phyloP scores from a whole-genome alignment of 345 rosid species.

The Cochlearia excelsa region DNA sequence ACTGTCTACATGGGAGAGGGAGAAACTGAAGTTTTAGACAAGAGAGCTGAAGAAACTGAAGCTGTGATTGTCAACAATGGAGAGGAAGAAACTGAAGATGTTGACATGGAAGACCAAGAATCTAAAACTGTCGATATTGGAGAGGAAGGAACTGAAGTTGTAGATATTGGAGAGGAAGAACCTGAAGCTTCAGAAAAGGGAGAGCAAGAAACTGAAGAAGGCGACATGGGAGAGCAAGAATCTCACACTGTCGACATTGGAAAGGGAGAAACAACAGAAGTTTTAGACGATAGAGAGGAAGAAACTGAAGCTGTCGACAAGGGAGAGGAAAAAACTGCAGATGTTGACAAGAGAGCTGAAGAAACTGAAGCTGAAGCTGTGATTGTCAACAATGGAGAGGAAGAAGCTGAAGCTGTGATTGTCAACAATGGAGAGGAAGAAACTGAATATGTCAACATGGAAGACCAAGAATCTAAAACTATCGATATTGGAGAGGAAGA shows the following conservation, averaged over 20 bases:
- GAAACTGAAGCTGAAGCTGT: neutral
- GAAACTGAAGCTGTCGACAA: neutral
- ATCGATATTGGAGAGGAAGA: neutral
- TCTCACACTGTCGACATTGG: neutral
- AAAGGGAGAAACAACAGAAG: neutral
- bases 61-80: neutral
- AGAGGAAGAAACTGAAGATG: slow-evolving; percentile 4
- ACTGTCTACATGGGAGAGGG: neutral
- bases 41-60: neutral
- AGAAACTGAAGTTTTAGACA: neutral
- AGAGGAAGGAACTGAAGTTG: neutral
- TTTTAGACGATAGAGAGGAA: neutral
- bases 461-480: neutral
- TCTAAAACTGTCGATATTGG: neutral
- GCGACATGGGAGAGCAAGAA: neutral
- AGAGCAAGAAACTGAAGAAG: slow-evolving; percentile 12
- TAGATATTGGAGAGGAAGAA: neutral
- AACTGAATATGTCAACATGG: neutral
- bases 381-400: neutral
- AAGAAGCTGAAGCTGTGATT: neutral
- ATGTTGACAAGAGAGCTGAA: neutral
- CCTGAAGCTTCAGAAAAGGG: neutral
- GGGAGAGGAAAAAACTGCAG: neutral
- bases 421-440: slow-evolving; percentile 2
- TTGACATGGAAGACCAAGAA: neutral